phyloP scores from a whole-genome alignment of 108 stramenopile species.

The Conticribra weissflogii region DNA sequence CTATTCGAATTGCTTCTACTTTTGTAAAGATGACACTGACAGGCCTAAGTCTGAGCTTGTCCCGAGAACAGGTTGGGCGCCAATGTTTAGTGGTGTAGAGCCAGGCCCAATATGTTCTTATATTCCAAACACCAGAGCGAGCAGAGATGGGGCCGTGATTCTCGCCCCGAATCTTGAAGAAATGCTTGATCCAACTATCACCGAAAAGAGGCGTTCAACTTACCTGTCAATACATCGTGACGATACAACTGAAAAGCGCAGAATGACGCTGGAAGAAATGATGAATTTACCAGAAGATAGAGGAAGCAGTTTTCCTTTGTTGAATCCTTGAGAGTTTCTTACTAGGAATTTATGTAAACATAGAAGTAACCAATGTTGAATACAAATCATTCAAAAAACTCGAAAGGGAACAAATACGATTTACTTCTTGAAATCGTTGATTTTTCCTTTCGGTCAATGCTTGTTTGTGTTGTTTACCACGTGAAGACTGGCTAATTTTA shows the following conservation, averaged over 20 bases:
- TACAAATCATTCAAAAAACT: too few species aligned
- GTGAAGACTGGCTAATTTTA: too few species aligned
- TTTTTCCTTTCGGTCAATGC: too few species aligned
- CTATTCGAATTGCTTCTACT: slow-evolving; percentile 49
- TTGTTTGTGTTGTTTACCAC: too few species aligned
- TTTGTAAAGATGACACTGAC: slow-evolving; percentile 21
- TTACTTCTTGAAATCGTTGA: too few species aligned
- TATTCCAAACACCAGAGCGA: slow-evolving; percentile 19
- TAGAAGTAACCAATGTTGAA: too few species aligned
- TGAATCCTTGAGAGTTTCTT: too few species aligned
- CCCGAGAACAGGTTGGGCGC: slow-evolving; percentile 29
- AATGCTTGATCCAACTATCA: slow-evolving; percentile 51
- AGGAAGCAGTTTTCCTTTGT: background rate
- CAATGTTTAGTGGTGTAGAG: slow-evolving; percentile 18
- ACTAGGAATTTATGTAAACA: too few species aligned
- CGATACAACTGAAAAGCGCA: slow-evolving; percentile 37
- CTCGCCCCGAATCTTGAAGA: slow-evolving; percentile 46
- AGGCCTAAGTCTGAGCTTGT: slow-evolving; percentile 31
- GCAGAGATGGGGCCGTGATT: slow-evolving; percentile 3
- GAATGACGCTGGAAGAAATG: slow-evolving; percentile 39
- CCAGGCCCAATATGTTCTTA: slow-evolving; percentile 36
- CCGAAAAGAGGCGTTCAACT: slow-evolving; percentile 40
- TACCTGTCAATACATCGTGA: slow-evolving; percentile 23
- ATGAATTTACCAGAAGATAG: slow-evolving; percentile 32
- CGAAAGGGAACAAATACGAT: too few species aligned